phyloP scores from a whole-genome alignment of 2,329 filamentous ascomycete species.

The Monilinia vaccinii-corymbosi region DNA sequence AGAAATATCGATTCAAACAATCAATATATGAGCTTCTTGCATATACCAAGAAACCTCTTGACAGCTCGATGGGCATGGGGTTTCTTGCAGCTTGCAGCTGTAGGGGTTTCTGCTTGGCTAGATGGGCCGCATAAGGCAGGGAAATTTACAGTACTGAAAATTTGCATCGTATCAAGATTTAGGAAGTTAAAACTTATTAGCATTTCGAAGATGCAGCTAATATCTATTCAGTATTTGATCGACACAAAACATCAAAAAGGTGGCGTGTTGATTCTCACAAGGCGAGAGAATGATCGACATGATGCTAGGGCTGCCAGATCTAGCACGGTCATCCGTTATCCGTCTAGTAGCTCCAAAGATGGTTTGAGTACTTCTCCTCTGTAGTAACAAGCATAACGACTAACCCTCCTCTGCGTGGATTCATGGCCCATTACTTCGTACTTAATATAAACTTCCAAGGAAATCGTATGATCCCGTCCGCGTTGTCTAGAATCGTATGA shows the following conservation, averaged over 20 bases:
- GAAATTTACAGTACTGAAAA: not conserved
- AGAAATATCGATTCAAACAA: not conserved
- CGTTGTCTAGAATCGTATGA: no score
- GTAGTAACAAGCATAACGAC: not conserved
- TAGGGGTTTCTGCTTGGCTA: not conserved
- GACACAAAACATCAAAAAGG: not conserved
- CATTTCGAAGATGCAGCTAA: not conserved
- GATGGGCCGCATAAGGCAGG: not conserved
- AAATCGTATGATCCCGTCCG: not conserved
- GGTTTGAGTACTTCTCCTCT: not conserved
- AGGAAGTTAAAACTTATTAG: not conserved
- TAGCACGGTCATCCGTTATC: no score
- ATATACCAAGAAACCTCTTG: not conserved
- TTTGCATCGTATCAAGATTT: not conserved
- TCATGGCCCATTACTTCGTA: constrained; percentile 4
- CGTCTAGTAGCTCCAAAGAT: not conserved
- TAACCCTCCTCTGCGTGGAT: constrained; percentile 17
- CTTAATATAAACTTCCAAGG: not conserved
- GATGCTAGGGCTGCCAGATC: not conserved
- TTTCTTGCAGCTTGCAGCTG: not conserved
- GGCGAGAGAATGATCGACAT: constrained; percentile 4
- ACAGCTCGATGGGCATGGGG: not conserved
- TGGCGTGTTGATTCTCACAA: constrained; percentile 5
- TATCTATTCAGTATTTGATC: not conserved
- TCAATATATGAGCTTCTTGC: not conserved